Evolutionary conservation across 2,329 filamentous ascomycete genomes (phyloP).

Genomic region (Pseudogymnoascus sp.): DNA sequence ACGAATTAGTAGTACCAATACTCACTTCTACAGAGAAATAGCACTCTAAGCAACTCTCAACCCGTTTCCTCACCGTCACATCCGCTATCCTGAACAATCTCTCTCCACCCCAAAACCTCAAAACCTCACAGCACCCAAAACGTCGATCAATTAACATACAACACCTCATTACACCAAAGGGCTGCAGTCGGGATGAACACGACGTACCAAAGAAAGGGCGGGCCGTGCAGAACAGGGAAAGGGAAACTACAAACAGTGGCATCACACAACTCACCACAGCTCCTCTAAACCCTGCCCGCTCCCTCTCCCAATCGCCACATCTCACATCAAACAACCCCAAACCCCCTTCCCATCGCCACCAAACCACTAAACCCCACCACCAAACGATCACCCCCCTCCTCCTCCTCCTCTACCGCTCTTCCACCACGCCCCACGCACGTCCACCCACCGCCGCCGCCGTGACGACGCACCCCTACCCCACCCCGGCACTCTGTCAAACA

Average conservation of each 20-base stretch:
- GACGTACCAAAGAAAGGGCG: background rate
- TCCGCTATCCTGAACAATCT: background rate
- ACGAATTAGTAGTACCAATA: background rate
- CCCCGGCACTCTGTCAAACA: background rate
- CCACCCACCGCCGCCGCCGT: no score
- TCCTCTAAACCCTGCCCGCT: background rate
- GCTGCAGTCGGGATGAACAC: background rate
- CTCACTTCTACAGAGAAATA: background rate
- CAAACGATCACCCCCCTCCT: no score
- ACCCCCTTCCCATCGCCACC: no score
- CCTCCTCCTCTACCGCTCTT: no score
- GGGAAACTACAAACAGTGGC: background rate
- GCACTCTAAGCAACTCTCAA: background rate
- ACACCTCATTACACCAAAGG: background rate
- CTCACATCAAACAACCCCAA: no score
- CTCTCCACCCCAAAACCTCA: background rate
- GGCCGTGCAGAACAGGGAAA: background rate
- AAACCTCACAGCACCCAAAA: background rate
- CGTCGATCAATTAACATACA: background rate
- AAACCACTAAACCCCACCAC: no score
- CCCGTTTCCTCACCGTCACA: background rate
- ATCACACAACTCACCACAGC: no score
- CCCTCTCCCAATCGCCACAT: no score
- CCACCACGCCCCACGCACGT: no score
- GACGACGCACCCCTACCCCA: background rate